Evolutionary conservation across 2,329 filamentous ascomycete species (phyloP).

Genomic region (Talaromyces sp.): DNA sequence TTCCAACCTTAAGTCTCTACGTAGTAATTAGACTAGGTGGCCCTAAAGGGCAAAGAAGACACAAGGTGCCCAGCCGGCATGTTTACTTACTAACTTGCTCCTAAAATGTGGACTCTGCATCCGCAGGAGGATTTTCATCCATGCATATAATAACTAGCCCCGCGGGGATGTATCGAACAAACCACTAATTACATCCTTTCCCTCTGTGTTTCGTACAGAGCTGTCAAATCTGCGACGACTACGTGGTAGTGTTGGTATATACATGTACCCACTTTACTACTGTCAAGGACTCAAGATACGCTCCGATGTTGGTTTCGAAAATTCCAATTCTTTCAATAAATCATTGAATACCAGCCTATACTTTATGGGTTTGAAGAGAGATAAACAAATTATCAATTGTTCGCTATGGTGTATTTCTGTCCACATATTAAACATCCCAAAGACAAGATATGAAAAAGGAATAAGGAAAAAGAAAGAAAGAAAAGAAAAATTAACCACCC

Average conservation of each 20-base stretch:
- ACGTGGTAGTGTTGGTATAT: not conserved
- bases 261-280: not conserved
- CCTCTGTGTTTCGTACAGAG: not conserved
- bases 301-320: too few species aligned
- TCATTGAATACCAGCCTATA: too few species aligned
- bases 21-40: too few species aligned
- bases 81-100: not conserved
- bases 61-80: not conserved
- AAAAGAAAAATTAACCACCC: slow-evolving; percentile 13
- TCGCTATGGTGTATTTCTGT: not conserved
- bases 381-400: not conserved
- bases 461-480: not conserved
- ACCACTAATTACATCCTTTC: not conserved
- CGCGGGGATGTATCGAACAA: not conserved
- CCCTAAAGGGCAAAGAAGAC: not conserved
- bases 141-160: slow-evolving; percentile 1
- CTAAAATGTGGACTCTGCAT: not conserved
- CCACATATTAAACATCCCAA: not conserved
- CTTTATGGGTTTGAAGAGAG: not conserved
- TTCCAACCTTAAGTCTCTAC: too few species aligned
- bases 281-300: not conserved
- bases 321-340: too few species aligned
- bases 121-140: not conserved
- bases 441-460: not conserved
- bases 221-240: not conserved